Base-by-base conservation (phyloP, 1,284 basidiomycete genomes). In the Amylostereum areolatum region DNA sequence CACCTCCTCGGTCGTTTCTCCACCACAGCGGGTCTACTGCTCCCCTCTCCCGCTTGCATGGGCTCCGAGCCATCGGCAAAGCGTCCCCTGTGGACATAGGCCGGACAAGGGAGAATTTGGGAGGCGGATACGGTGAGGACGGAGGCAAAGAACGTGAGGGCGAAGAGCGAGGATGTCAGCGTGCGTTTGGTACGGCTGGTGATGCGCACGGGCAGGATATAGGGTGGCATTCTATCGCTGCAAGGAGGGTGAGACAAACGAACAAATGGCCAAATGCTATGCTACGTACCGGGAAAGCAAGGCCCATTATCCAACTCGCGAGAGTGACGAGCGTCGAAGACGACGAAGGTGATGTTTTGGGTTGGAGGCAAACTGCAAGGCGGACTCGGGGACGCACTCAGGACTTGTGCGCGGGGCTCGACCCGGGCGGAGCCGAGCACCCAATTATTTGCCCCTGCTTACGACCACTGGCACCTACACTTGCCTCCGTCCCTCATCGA, bases 121-220 rank as follows among this genome's bases (percentile, higher is more conserved):
- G 87, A 89, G 25, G 84, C 85, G 5, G 85, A 84, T n/a, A 92
- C 89, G 43, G 88, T 91, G 53, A 87, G 55, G 51, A 90, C 74
- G 24, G 85, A 77, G 24, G 83, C 85, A 61, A 88, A 68, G 65
- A 87, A 88, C 3, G 89, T 91, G 60, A 86, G 66, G 56, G 77
- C 82, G 64, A 92, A 92, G 53, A 91, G 80, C 35, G 83, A 79
- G 18, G 89, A 83, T 57, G 89, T 73, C 69, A 89, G 75, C 57
- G 77, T 78, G 60, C 87, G 86, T 50, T 80, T 81, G 65, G 80
- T 81, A 54, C 65, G 68, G 57, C 66, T 64, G 56, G 78, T 80
- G 57, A 87, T 67, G 56, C 81, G 83, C 56, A 86, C 49, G 36
- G 25, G 67, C 58, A 73, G 66, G 73, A 74, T 76, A 59, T 77